Base-by-base conservation (phyloP, 1,139 yeast species). In the Suhomyces wounanorum region DNA sequence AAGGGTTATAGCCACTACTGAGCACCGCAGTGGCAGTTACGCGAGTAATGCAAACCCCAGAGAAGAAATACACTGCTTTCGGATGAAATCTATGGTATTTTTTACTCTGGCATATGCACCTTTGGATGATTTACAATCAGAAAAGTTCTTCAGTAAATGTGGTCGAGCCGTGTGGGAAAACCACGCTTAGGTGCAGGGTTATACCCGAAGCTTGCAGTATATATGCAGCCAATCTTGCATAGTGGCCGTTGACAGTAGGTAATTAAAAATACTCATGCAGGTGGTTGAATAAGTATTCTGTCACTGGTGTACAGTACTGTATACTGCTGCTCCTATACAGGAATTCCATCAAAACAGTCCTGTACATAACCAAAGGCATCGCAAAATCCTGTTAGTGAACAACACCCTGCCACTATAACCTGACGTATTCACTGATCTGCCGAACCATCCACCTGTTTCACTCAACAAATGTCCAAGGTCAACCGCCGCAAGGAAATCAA, bases 401-500 rank as follows among this genome's bases (percentile, higher is more conserved):
- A n/a, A n/a, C n/a, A n/a, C n/a, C n/a, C n/a, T n/a, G n/a, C n/a
- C n/a, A n/a, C n/a, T n/a, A n/a, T n/a, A n/a, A n/a, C n/a, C n/a
- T n/a, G n/a, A n/a, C n/a, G n/a, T n/a, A n/a, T n/a, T n/a, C n/a
- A n/a, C 37, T 33, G 37, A 33, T 14, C 37, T 16, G 14, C n/a
- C 33, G 14, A 30, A 30, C 4, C 33, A 4, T 9, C 33, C n/a
- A 13, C 33, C 33, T 13, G 7, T 30, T 13, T 16, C 18, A 16
- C 37, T 16, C 37, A 7, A 14, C 26, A 10, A 10, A 66, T 66
- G 69, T 60, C 68, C 51, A 70, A 68, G 43, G 62, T 58, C 14
- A 66, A 63, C 51, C 62, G 75, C 50, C 59, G 80, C 31, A 63
- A 72, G 47, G 83, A 79, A 56, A 79, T 79, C 49, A 72, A 74